These are phyloP conservation scores for Didymella exigua DNA, from an alignment of 2,329 filamentous ascomycete species.

Conservation along the genomic window DNA sequence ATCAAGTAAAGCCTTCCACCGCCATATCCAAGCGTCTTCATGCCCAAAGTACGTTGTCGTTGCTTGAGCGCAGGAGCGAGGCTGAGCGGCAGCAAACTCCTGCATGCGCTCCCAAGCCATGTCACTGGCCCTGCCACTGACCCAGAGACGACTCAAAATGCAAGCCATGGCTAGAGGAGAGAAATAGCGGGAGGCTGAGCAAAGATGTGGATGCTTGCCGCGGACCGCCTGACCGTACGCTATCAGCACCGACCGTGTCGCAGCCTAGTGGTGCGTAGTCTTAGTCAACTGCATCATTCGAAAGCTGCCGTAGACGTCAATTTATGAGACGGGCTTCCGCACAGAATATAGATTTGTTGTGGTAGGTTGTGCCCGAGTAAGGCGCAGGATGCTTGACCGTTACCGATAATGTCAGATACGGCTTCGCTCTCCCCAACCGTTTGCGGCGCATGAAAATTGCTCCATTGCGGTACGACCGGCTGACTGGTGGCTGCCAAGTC, in stretches of 20 bases:
- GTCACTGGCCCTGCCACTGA: neutral
- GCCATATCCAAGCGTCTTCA: neutral
- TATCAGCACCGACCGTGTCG: slow-evolving; percentile 4
- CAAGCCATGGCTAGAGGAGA: neutral
- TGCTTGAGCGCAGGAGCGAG: neutral
- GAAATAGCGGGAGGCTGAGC: neutral
- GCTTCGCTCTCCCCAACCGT: neutral
- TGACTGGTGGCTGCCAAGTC: neutral
- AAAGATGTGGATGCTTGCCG: neutral
- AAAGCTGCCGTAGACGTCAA: too few species aligned
- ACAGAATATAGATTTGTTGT: neutral
- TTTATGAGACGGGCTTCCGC: too few species aligned
- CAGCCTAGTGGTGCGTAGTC: too few species aligned
- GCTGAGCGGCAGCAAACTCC: neutral
- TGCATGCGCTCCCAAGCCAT: neutral
- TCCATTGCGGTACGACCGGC: neutral
- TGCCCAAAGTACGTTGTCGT: neutral
- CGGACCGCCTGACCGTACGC: neutral
- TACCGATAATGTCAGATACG: neutral
- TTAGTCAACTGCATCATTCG: too few species aligned
- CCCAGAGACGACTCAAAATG: neutral
- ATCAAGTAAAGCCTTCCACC: slow-evolving; percentile 1
- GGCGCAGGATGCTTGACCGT: neutral
- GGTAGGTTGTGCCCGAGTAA: neutral
- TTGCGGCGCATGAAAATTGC: neutral